Conservation (phyloP, 176 grass and related monocot species). For the Bolboschoenus planiculmis region DNA sequence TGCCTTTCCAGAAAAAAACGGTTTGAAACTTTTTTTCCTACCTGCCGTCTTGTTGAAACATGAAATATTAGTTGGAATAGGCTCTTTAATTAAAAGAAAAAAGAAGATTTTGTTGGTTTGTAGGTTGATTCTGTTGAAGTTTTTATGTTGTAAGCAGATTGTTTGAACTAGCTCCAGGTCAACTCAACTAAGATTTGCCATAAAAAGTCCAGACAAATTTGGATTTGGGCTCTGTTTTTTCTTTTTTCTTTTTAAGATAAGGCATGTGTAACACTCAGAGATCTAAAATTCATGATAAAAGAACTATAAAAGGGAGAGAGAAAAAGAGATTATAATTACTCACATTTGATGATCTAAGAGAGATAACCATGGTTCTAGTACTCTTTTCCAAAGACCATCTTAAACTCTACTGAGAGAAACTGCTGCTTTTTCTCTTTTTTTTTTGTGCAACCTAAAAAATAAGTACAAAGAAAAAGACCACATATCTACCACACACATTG, state of each 20-base stretch:
- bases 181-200: no score
- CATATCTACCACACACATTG: not conserved
- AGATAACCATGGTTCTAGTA: not conserved
- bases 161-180: no score
- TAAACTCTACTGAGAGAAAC: not conserved
- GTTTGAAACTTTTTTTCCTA: not conserved
- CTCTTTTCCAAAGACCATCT: not conserved
- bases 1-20: not conserved
- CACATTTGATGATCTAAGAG: not conserved
- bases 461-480: not conserved
- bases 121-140: no score
- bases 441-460: not conserved
- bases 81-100: no score
- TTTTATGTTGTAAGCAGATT: no score
- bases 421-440: not conserved
- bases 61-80: no score
- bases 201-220: no score
- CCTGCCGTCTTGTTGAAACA: no score
- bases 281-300: no score
- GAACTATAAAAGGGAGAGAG: not conserved
- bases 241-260: no score
- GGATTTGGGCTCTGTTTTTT: no score
- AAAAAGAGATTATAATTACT: not conserved
- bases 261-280: not conserved
- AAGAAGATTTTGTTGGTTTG: no score